Percentiles rank a stretch among this genome's conserved stretches.
These are phyloP conservation scores for Chiua virens DNA, from an alignment of 768 basidiomycete genomes.

Conservation along the genomic window DNA sequence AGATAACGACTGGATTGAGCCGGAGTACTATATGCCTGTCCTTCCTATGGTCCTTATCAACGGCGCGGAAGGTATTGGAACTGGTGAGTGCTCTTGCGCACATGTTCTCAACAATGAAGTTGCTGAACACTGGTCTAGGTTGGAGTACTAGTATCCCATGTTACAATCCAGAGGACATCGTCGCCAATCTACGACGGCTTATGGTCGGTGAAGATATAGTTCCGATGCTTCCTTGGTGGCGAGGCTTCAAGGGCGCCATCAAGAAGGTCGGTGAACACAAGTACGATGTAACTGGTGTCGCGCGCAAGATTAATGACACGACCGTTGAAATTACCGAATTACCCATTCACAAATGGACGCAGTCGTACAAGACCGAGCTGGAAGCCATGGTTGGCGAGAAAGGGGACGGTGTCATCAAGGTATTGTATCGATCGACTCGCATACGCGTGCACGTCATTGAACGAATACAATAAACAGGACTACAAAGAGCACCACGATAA, in stretches of 20 bases:
- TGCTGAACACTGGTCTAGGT: constrained; percentile 44
- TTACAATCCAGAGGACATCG: constrained; percentile 90
- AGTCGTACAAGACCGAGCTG: constrained; percentile 86
- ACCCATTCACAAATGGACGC: constrained; percentile 95
- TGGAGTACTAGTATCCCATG: constrained; percentile 94
- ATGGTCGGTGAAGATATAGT: constrained; percentile 84
- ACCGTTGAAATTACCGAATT: constrained; percentile 95
- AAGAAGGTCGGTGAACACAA: constrained; percentile 81
- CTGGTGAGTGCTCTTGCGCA: constrained; percentile 52
- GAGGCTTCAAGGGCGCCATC: constrained; percentile 89
- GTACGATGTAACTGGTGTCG: constrained; percentile 76
- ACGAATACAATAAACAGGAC: constrained; percentile 53
- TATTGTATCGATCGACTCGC: constrained; percentile 21
- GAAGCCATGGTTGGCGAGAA: constrained; percentile 90
- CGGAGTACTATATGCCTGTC: constrained; percentile 91
- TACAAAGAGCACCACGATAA: constrained; percentile 98
- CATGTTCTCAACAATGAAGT: neutral
- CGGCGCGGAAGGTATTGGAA: constrained; percentile 97
- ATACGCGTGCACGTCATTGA: neutral
- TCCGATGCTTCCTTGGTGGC: constrained; percentile 96
- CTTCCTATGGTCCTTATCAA: constrained; percentile 89
- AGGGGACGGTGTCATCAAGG: constrained; percentile 80
- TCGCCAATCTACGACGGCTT: constrained; percentile 79
- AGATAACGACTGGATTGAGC: constrained; percentile 84
- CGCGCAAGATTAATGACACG: constrained; percentile 76